phyloP scores from a whole-genome alignment of 805 yeast species.

The Yarrowia phangngaensis region DNA sequence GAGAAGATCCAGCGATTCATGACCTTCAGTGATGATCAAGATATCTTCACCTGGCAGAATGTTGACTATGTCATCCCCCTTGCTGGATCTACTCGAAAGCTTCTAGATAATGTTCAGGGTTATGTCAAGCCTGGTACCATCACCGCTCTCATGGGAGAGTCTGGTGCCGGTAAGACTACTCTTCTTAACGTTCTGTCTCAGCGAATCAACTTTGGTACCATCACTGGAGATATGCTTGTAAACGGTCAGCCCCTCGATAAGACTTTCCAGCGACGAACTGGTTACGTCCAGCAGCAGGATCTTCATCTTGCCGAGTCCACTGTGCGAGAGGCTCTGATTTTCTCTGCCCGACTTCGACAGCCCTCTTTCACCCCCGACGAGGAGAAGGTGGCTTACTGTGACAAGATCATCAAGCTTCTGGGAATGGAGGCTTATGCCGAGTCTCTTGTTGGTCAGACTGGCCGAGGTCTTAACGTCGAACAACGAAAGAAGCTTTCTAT shows the following conservation, averaged over 20 bases:
- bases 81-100: conserved; percentile 39
- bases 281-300: conserved; percentile 80
- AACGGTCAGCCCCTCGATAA: conserved; percentile 61
- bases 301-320: conserved; percentile 64
- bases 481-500: conserved; percentile 65
- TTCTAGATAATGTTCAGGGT: conserved; percentile 55
- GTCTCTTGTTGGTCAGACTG: conserved; percentile 75
- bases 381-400: conserved; percentile 67
- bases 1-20: conserved; percentile 35
- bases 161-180: conserved; percentile 86
- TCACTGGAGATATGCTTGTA: conserved; percentile 68
- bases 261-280: conserved; percentile 72
- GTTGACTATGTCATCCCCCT: conserved; percentile 55
- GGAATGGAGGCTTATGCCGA: conserved; percentile 70
- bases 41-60: conserved; percentile 57
- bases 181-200: conserved; percentile 68
- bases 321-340: conserved; percentile 68
- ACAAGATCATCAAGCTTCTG: conserved; percentile 58
- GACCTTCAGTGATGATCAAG: conserved; percentile 18
- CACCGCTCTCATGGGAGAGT: conserved; percentile 80
- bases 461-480: conserved; percentile 67
- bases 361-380: conserved; percentile 52
- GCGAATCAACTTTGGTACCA: conserved; percentile 64
- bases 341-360: conserved; percentile 70
- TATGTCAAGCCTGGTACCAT: conserved; percentile 77